Conservation (phyloP, 768 basidiomycete genomes). For the Daedaleopsis nitida region DNA sequence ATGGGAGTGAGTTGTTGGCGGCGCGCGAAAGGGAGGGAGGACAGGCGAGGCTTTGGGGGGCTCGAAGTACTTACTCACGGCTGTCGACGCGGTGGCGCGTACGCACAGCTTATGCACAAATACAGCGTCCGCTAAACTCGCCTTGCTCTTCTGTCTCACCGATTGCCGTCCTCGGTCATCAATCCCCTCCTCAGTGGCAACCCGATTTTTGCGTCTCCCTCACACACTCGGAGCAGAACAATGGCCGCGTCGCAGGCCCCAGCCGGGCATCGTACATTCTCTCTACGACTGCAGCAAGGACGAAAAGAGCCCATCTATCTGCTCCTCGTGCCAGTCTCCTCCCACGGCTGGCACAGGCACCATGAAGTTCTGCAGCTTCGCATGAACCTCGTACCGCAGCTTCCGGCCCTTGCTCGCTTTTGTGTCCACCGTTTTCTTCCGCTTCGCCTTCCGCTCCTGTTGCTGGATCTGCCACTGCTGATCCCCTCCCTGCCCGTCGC, state of each 20-base stretch:
- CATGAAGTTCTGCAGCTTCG: conserved; percentile 97
- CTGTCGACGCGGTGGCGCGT: background rate
- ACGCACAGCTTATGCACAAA: background rate
- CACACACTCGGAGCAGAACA: background rate
- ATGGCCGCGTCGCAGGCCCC: background rate
- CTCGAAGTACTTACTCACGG: background rate
- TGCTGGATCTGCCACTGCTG: conserved; percentile 68
- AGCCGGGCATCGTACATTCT: background rate
- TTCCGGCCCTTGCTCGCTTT: conserved; percentile 96
- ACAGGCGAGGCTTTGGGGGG: background rate
- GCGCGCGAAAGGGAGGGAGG: background rate
- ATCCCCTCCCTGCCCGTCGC: conserved; percentile 39
- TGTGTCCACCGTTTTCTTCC: conserved; percentile 81
- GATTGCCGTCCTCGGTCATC: no score
- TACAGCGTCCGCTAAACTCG: background rate
- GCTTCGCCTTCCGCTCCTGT: conserved; percentile 72
- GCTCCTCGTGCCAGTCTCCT: conserved; percentile 91
- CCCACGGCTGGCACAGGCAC: conserved; percentile 69
- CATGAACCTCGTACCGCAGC: conserved; percentile 92
- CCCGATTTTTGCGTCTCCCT: no score
- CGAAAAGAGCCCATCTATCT: conserved; percentile 92
- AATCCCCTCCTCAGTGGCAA: no score
- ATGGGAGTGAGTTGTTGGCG: background rate
- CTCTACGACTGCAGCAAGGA: conserved; percentile 60
- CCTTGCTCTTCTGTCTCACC: no score